Evolutionary conservation across 495 filamentous ascomycete genomes (phyloP).

Genomic region (Annulohypoxylon bovei): DNA sequence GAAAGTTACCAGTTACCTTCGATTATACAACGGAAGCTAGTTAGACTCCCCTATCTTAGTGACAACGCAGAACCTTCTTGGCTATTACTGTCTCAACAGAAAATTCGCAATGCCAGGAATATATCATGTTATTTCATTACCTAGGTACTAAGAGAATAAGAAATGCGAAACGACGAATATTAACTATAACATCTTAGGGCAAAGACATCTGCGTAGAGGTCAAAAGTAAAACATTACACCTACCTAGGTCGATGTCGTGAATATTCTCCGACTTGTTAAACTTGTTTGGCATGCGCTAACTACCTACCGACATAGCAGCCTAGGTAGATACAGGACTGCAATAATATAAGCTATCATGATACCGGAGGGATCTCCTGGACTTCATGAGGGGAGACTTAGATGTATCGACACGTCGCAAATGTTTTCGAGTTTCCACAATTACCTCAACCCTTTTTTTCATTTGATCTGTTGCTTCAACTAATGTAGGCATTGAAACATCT

Average conservation of each 20-base stretch:
- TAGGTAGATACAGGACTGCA: neutral
- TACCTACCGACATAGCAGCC: neutral
- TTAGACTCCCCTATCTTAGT: neutral
- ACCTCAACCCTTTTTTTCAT: slow-evolving; percentile 11
- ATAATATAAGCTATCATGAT: neutral
- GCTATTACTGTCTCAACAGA: neutral
- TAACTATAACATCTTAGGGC: neutral
- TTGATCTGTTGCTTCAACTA: slow-evolving; percentile 5
- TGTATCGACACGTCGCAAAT: neutral
- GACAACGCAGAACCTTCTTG: slow-evolving; percentile 1
- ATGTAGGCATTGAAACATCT: slow-evolving; percentile 1
- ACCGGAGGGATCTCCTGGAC: slow-evolving; percentile 1
- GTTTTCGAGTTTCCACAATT: slow-evolving; percentile 22
- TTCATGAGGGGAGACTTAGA: neutral
- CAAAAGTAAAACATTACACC: neutral
- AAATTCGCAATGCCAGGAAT: neutral
- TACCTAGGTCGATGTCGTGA: neutral
- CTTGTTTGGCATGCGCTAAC: neutral
- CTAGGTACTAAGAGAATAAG: neutral
- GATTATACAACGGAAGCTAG: slow-evolving; percentile 18
- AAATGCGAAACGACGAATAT: neutral
- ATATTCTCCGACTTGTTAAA: neutral
- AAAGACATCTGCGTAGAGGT: neutral
- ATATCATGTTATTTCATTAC: neutral
- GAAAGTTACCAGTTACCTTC: slow-evolving; percentile 11